Base-by-base conservation (phyloP, 805 yeast genomes). In the Candida endomychidarum region DNA sequence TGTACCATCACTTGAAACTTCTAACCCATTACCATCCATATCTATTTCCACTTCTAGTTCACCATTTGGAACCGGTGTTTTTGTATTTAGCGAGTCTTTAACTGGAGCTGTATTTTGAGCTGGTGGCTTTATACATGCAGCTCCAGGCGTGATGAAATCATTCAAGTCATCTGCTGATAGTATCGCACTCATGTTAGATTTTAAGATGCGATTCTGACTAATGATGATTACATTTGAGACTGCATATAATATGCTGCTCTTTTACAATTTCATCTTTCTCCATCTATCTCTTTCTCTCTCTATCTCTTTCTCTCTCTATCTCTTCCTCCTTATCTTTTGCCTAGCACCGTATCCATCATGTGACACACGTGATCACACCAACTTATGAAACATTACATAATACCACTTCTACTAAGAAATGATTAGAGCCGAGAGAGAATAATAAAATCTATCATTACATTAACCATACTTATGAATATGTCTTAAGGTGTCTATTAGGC, bases 141-240 rank as follows among this genome's bases (percentile, higher is more conserved):
- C 81, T 0, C 96, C 95, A 0, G 98, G 99, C 22, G 86, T 75
- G 31, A 93, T 91, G 64, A 89, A 93, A 63, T 93, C 99, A 62
- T 93, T 93, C 42, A 93, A 67, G 55, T 93, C 97, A 42, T 86
- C 93, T 16, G 88, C 90, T 7, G 95, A 84, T 39, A 91, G 70
- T 29, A 90, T 67, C 1, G 96, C 88, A 63, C 95, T 84, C 98
- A 90, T 31, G 22, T 6, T 29, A 17, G 18, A 8, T 27, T 32
- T 32, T 21, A 25, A 17, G 26, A 32, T 32, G 35, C 35, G 35
- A 32, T 15, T 32, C 35, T 32, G 24, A 32, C 26, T 32, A 32
- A 32, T 32, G 23, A 8, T 20, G 22, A 20, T 20, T 20, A 20
- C 20, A 27, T 16, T 27, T 16, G 20, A 11, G 31, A 27, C n/a